phyloP scores from a whole-genome alignment of 78 protist genomes.

The Dictyostelium capitatum region DNA sequence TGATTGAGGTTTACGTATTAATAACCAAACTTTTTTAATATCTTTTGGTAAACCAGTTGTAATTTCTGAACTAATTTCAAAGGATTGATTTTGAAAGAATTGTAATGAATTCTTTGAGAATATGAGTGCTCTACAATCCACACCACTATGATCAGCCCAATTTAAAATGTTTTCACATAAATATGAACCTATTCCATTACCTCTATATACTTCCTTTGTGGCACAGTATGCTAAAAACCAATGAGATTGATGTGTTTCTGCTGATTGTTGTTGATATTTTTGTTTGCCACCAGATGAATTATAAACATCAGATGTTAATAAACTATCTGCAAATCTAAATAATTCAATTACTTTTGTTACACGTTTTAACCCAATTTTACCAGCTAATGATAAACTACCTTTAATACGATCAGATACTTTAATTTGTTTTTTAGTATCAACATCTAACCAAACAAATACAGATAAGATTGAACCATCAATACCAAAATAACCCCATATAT shows the following conservation, averaged over 20 bases:
- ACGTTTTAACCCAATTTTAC: constrained; percentile 36
- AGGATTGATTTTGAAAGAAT: constrained; percentile 50
- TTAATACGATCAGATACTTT: constrained; percentile 13
- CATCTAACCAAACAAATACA: constrained; percentile 23
- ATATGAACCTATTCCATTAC: constrained; percentile 42
- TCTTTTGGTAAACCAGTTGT: constrained; percentile 24
- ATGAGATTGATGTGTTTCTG: neutral
- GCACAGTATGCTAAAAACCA: constrained; percentile 51
- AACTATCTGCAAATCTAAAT: constrained; percentile 10
- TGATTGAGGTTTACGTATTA: constrained; percentile 26
- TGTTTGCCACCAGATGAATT: too few species aligned
- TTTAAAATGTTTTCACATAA: neutral
- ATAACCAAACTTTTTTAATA: constrained; percentile 14
- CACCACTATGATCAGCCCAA: constrained; percentile 39
- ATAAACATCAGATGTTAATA: neutral
- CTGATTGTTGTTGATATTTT: too few species aligned
- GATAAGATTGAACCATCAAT: constrained; percentile 13
- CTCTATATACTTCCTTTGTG: constrained; percentile 19
- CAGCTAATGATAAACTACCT: constrained; percentile 17
- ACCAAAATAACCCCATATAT: constrained; percentile 51
- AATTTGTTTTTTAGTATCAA: constrained; percentile 56
- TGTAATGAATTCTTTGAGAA: constrained; percentile 10
- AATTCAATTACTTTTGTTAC: neutral
- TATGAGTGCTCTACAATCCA: neutral
- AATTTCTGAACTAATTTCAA: constrained; percentile 27